phyloP scores from a whole-genome alignment of 164 flowering plant genomes.

The Magnolia officinalis region DNA sequence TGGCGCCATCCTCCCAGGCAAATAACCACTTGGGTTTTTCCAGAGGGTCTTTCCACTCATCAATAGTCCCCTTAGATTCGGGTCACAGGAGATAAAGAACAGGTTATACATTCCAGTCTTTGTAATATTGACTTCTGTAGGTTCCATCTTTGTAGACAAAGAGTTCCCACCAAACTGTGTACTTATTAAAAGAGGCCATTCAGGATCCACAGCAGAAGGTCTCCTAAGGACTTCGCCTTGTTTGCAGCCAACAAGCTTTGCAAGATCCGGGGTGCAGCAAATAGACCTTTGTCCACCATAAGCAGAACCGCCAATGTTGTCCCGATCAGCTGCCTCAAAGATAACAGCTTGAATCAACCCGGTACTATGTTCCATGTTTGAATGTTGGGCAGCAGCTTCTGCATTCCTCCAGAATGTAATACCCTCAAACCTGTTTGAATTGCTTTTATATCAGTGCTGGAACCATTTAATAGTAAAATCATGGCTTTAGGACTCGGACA shows the following conservation, averaged over 20 bases:
- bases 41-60: slow-evolving; percentile 85
- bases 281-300: slow-evolving; percentile 94
- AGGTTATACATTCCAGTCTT: slow-evolving; percentile 94
- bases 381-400: slow-evolving; percentile 49
- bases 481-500: no score
- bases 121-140: slow-evolving; percentile 42
- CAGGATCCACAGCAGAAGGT: slow-evolving; percentile 51
- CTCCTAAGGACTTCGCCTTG: slow-evolving; percentile 85
- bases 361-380: slow-evolving; percentile 41
- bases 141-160: slow-evolving; percentile 39
- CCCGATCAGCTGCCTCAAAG: slow-evolving; percentile 93
- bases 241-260: slow-evolving; percentile 90
- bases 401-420: slow-evolving; percentile 79
- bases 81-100: slow-evolving; percentile 89
- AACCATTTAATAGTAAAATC: background rate
- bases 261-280: slow-evolving; percentile 94
- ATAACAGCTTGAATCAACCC: slow-evolving; percentile 75
- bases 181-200: slow-evolving; percentile 68
- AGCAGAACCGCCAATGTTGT: slow-evolving; percentile 90
- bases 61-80: slow-evolving; percentile 61
- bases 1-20: slow-evolving; percentile 96
- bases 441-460: slow-evolving; percentile 1
- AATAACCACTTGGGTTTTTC: slow-evolving; percentile 88
- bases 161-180: slow-evolving; percentile 52
- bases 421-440: slow-evolving; percentile 61